Base-by-base conservation (phyloP, 2,329 filamentous ascomycete species). In the Penicillium rolfsii region DNA sequence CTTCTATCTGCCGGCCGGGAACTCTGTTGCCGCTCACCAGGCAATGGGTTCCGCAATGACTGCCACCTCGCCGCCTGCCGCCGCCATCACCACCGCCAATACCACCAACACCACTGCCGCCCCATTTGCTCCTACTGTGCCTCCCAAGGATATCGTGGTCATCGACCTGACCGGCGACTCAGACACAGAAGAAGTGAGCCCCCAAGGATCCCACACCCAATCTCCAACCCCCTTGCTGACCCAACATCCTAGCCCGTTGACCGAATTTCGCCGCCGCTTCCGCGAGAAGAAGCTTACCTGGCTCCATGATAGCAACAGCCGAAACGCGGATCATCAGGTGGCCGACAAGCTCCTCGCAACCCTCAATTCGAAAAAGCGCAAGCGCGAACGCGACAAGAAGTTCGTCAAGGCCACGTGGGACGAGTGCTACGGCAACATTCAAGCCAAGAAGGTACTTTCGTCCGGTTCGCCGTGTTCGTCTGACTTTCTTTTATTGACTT, bases 201-300 rank as follows among this genome's bases (percentile, higher is more conserved):
- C 57, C 57, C 57, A 36, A 60, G 57, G 59, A 57, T 43, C 41
- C 41, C 12, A 40, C 28, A 4, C 38, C 30, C 30, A 16, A 22
- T n/a, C n/a, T 35, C 11, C 12, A 43, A 19, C 60, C 8, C 33
- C 61, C 8, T 28, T 58, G 28, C 58, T 59, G 19, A 55, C 53
- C 12, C n/a, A 41, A 12, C 24, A 41, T 7, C 14, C 28, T 36
- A 57, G 60, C 48, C 62, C 55, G 28, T 57, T 64, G 24, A 58
- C 58, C 48, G 60, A 65, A 19, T 66, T 73, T 30, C 66, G 69
- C n/a, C 63, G 61, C 8, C 60, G 66, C 5, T 63, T 76, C 54
- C 70, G 66, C 49, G 68, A 65, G 28, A 77, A 76, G 52, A 62
- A 68, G 28, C 74, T 76, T 53, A 28, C 52, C 14, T 77, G 74